Evolutionary conservation across 257 asterid genomes (phyloP), one percentile per base, ranked within the genome.

Genomic region (Ehretia macrophylla): DNA sequence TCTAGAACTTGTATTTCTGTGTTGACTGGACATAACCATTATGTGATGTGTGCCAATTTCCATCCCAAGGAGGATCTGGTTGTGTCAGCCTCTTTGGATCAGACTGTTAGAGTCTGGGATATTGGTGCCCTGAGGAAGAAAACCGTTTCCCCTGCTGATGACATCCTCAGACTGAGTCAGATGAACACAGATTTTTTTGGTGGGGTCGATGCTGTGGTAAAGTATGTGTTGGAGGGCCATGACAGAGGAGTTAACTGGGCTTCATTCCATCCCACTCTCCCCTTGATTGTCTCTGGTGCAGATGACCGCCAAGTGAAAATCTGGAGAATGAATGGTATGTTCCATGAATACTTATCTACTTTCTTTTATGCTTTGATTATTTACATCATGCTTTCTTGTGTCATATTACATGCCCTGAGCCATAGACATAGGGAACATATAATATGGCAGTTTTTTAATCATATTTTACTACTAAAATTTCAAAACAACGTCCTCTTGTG

Each of bases 171-270:
- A 14, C 32, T 84, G 64, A 78, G 94, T 17, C 95, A 87, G 71
- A 84, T 87, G 95, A 87, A 84, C 58, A 59, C 90, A 0, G 93
- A 88, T 59, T 82, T 85, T 72, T 85, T 83, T 78, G 93, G 93
- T 37, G 96, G 93, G 57, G 90, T 88, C 70, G 93, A 83, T 79
- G 92, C 90, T 69, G 93, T 85, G 63, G 95, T 83, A 60, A 88
- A 85, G 78, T 83, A 88, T 76, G 93, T 88, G 44, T 65, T 88
- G 75, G 93, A 88, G 71, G 93, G 96, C 59, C 93, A 88, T 62
- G 90, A 81, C 54, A 79, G 92, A 66, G 94, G 95, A 19, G 96
- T 88, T 66, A 88, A 85, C 66, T 83, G 96, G 96, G 96, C 88
- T 75, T 85, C 96, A 11, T 88, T 88, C 63, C 95, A 88, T 70